Base-by-base conservation (phyloP, 805 yeast genomes). In the Zygotorulaspora danielsina region DNA sequence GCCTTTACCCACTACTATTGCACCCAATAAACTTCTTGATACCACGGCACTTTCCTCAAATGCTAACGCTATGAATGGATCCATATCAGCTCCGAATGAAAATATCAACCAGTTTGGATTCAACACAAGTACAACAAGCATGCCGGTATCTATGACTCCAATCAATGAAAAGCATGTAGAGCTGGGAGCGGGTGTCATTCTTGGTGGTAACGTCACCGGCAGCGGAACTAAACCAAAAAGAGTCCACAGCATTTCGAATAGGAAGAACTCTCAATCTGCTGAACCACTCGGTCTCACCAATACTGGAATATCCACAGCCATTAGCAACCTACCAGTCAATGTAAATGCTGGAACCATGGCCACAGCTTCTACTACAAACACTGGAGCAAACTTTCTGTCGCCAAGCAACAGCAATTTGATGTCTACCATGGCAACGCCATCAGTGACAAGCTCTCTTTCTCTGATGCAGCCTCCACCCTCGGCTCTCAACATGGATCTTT, bases 91-190 rank as follows among this genome's bases (percentile, higher is more conserved):
- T 36, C 55, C 54, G 19, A 15, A 44, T 40, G 77, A 69, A 25
- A 71, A 72, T 37, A 72, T 81, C 31, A 78, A 82, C 57, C 84
- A 84, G 53, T 79, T 79, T 68, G 84, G 89, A 36, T 69, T 79
- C 51, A 71, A 78, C 55, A 72, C 79, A 1, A 61, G 73, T 11
- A 69, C 74, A 3, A 66, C 71, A 6, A 62, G 65, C 39, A 57
- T 73, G 3, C 79, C 85, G 1, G 65, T 79, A 50, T 76, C 85
- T 0, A 84, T 84, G 93, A 84, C 94, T 0, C 94, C 93, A 2
- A 78, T 84, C 4, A 73, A 85, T 2, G 94, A 84, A 49, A 79
- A 68, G 39, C 57, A 64, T 26, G 55, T 50, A 28, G 61, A 55
- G 45, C 49, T 55, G 32, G 50, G 53, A 6, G 31, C 31, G 9